Conservation (phyloP, 2,329 filamentous ascomycete species). For the Coniochaeta prunicola region DNA sequence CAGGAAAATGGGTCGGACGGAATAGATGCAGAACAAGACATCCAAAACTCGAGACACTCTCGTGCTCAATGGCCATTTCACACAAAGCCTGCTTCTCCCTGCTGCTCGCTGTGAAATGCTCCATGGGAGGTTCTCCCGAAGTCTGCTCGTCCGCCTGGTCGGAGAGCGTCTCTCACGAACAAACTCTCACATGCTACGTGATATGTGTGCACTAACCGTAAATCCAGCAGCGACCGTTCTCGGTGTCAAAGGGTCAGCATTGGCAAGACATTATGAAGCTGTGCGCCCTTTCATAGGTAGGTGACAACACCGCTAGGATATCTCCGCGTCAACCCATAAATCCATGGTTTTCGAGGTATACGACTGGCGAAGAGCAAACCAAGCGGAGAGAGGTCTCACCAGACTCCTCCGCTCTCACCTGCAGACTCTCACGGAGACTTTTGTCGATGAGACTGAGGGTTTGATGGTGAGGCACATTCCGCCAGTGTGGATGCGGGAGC, state of each 20-base stretch:
- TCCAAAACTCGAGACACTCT: constrained; percentile 31
- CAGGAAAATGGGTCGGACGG: constrained; percentile 11
- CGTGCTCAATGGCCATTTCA: constrained; percentile 70
- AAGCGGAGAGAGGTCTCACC: constrained; percentile 37
- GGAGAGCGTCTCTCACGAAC: not conserved
- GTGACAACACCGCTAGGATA: constrained; percentile 60
- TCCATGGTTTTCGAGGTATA: constrained; percentile 85
- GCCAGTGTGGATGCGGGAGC: not conserved
- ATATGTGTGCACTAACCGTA: not conserved
- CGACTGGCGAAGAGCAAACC: constrained; percentile 78
- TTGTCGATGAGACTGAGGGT: constrained; percentile 61
- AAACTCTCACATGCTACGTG: constrained; percentile 3
- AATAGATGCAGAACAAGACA: constrained; percentile 19
- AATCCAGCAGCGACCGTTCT: not conserved
- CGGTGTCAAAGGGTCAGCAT: not conserved
- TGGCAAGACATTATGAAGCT: not conserved
- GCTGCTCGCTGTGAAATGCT: constrained; percentile 55
- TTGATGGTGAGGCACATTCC: constrained; percentile 76
- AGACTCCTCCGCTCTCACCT: constrained; percentile 55
- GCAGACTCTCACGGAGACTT: constrained; percentile 69
- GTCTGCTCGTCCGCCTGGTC: constrained; percentile 24
- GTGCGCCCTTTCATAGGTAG: constrained; percentile 6
- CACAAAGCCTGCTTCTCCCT: constrained; percentile 29
- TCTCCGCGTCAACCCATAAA: constrained; percentile 72
- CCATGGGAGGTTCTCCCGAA: constrained; percentile 73